Conservation (phyloP, 2,329 filamentous ascomycete genomes). For the Leptographium lundbergii region DNA sequence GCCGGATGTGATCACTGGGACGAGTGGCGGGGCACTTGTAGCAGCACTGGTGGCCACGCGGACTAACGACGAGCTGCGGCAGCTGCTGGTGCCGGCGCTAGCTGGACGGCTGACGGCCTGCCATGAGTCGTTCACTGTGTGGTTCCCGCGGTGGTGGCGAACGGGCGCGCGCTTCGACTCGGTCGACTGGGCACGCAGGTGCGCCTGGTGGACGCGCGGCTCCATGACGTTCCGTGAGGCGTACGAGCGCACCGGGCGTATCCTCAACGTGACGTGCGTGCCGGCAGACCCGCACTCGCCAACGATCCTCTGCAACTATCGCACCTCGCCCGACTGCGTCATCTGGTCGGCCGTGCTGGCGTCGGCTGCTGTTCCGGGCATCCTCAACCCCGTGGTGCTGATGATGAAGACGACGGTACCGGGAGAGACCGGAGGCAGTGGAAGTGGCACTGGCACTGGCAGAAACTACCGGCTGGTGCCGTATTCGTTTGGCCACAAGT, state of each 20-base stretch:
- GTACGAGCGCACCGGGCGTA: constrained; percentile 83
- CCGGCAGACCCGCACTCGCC: constrained; percentile 90
- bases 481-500: constrained; percentile 96
- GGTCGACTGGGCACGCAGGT: constrained; percentile 75
- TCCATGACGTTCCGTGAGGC: constrained; percentile 92
- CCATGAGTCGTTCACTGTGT: constrained; percentile 61
- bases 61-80: constrained; percentile 81
- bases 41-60: constrained; percentile 78
- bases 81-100: constrained; percentile 76
- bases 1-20: constrained; percentile 91
- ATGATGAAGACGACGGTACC: constrained; percentile 61
- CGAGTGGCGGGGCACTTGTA: constrained; percentile 83
- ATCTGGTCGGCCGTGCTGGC: constrained; percentile 96
- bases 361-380: constrained; percentile 89
- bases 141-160: constrained; percentile 76
- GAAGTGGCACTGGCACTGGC: too few relatives aligned
- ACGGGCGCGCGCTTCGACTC: constrained; percentile 93
- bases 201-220: constrained; percentile 81
- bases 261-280: constrained; percentile 91
- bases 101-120: constrained; percentile 76
- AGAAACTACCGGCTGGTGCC: constrained; percentile 56
- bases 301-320: constrained; percentile 85
- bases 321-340: constrained; percentile 91
- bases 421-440: not conserved
- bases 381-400: constrained; percentile 87